Percentiles rank a stretch among this genome's conserved stretches.
Evolutionary conservation across 495 filamentous ascomycete species (phyloP).

Genomic region (Talaromyces nanjingensis): DNA sequence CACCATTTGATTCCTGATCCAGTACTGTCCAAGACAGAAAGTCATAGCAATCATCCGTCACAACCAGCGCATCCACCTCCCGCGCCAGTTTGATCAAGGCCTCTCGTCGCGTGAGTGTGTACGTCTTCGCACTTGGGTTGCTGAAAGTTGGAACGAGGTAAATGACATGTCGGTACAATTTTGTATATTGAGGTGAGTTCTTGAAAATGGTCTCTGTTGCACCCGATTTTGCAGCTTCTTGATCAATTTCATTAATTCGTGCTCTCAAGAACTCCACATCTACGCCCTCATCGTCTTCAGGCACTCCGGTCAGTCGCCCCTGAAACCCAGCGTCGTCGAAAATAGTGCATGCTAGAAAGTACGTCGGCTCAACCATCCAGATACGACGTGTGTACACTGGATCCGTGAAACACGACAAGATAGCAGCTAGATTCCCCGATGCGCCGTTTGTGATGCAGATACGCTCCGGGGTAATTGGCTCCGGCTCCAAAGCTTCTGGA

Average conservation of each 20-base stretch:
- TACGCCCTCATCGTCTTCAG: conserved; percentile 60
- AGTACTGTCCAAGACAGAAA: conserved; percentile 50
- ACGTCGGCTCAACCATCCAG: conserved; percentile 62
- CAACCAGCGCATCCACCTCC: conserved; percentile 55
- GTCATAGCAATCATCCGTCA: conserved; percentile 74
- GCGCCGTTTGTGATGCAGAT: conserved; percentile 68
- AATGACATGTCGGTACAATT: conserved; percentile 63
- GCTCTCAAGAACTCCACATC: conserved; percentile 30
- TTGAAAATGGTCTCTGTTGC: background rate
- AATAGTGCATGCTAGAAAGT: conserved; percentile 58
- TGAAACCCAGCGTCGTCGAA: conserved; percentile 59
- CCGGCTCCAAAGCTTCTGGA: conserved; percentile 2
- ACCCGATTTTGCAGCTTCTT: conserved; percentile 7
- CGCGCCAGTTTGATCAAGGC: conserved; percentile 53
- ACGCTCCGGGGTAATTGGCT: conserved; percentile 29
- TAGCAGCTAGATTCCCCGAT: conserved; percentile 51
- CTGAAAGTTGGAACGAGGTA: conserved; percentile 64
- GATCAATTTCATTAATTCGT: background rate
- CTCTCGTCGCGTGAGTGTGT: conserved; percentile 44
- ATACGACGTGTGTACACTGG: conserved; percentile 54
- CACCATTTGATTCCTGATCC: background rate
- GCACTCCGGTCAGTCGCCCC: conserved; percentile 45
- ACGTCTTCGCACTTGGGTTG: conserved; percentile 62
- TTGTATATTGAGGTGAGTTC: conserved; percentile 34
- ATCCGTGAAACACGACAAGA: conserved; percentile 59